Evolutionary conservation across 129 eudicot genomes (phyloP), one percentile per base, ranked within the genome.

Genomic region (Tanacetum coccineum): DNA sequence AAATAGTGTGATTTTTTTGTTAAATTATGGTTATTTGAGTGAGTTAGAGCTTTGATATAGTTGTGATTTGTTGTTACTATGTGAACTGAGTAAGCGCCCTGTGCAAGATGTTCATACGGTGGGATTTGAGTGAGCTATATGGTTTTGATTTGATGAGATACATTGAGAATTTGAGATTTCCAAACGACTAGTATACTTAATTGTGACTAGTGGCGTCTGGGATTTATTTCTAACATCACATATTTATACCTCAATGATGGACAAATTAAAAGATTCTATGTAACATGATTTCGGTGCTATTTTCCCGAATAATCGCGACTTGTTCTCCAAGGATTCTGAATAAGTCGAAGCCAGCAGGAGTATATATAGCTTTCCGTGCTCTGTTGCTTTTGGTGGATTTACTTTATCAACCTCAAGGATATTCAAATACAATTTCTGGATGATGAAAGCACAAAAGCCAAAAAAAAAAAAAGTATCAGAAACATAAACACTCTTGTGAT

Each of bases 301-400:
- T n/a, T n/a, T n/a, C n/a, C n/a, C n/a, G n/a, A n/a, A n/a, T n/a
- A n/a, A n/a, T n/a, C n/a, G n/a, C n/a, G n/a, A n/a, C n/a, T n/a
- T n/a, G n/a, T n/a, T n/a, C n/a, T n/a, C n/a, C n/a, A n/a, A n/a
- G n/a, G n/a, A n/a, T n/a, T n/a, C n/a, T n/a, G n/a, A n/a, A n/a
- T n/a, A n/a, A n/a, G n/a, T n/a, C n/a, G n/a, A n/a, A n/a, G 66
- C 96, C 96, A 76, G 95, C 96, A 36, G 98, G 98, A 6, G 98
- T n/a, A n/a, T 88, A 72, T 93, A 93, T 22, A 93, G 84, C 78
- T 93, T 93, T 45, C 98, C 98, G 4, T 93, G 96, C 3, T 93
- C 98, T 4, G 95, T 88, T 79, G 82, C 78, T 75, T 93, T 93
- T 22, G 98, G 98, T 56, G 96, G 95, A 59, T 93, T 96, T 51